A percentile compares a stretch with the other conserved stretches of the same genome.
Evolutionary conservation across 2,329 filamentous ascomycete species (phyloP).

Genomic region (Thelonectria discophora): DNA sequence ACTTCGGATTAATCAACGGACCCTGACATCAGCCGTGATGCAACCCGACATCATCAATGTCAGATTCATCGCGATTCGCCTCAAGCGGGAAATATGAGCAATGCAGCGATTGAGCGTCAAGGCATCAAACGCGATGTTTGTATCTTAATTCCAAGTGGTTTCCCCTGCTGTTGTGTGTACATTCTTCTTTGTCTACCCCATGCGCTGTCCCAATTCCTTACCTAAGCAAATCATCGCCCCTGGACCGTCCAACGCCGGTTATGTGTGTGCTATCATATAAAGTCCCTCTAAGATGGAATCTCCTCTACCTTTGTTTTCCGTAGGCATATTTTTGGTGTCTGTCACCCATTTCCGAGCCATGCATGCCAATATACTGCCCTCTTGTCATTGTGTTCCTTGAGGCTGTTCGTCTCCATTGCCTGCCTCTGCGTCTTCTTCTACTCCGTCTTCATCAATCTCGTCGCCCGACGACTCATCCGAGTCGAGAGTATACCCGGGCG

Average conservation of each 20-base stretch:
- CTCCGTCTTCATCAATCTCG: constrained; percentile 36
- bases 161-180: constrained; percentile 29
- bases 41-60: too few relatives aligned
- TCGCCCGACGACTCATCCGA: constrained; percentile 47
- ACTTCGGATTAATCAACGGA: constrained; percentile 32
- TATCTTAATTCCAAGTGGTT: constrained; percentile 24
- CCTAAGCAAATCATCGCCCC: constrained; percentile 28
- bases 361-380: constrained; percentile 11
- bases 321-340: constrained; percentile 10
- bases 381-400: constrained; percentile 15
- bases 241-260: constrained; percentile 33
- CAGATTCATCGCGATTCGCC: too few relatives aligned
- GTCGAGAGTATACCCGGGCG: constrained; percentile 64
- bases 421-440: constrained; percentile 33
- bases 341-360: background rate
- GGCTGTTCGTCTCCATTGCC: constrained; percentile 5
- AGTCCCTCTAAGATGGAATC: constrained; percentile 23
- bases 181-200: constrained; percentile 30
- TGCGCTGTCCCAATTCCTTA: constrained; percentile 27
- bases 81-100: too few relatives aligned
- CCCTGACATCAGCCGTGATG: background rate
- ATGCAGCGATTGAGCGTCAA: background rate
- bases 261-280: constrained; percentile 34
- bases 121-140: constrained; percentile 10
- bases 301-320: constrained; percentile 15